Conservation (phyloP, 768 basidiomycete genomes). For the Basidioascus undulatus region DNA sequence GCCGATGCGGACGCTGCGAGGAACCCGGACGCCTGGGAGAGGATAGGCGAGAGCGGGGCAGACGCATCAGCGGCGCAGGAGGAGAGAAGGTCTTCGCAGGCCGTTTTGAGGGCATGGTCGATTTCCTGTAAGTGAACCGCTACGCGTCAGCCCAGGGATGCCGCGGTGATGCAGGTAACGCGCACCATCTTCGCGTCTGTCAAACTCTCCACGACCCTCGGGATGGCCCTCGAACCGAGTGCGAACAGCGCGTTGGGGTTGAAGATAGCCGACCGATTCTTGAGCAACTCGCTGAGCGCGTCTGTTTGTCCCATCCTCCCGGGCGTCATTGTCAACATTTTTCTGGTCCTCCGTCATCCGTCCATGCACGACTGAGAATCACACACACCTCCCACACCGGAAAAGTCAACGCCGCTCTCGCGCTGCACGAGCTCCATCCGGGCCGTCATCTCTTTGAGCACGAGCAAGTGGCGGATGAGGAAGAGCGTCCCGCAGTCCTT, state of each 20-base stretch:
- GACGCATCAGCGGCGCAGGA: constrained; percentile 34
- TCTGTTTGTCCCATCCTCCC: too few species aligned
- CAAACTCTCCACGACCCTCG: constrained; percentile 18
- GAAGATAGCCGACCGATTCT: constrained; percentile 4
- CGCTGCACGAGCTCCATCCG: constrained; percentile 40
- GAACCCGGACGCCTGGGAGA: constrained; percentile 24
- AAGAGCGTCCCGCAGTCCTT: constrained; percentile 57
- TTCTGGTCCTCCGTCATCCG: too few species aligned
- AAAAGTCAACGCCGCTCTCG: constrained; percentile 26
- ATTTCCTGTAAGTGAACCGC: constrained; percentile 33
- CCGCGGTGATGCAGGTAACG: background rate
- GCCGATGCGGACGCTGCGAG: constrained; percentile 11
- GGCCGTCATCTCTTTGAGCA: constrained; percentile 70
- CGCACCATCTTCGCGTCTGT: constrained; percentile 48
- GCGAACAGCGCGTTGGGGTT: constrained; percentile 10
- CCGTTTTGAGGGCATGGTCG: constrained; percentile 57
- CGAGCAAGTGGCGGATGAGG: constrained; percentile 66
- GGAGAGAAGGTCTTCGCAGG: constrained; percentile 63
- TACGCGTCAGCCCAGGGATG: background rate
- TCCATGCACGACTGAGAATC: constrained; percentile 6
- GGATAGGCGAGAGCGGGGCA: constrained; percentile 37
- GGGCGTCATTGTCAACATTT: too few species aligned
- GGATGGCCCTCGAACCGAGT: constrained; percentile 7
- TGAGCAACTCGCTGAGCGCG: constrained; percentile 2
- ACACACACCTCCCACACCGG: constrained; percentile 34